Evolutionary conservation across 345 rosid species (phyloP), one percentile per base, ranked within the genome.

Genomic region (Sonneratia alba): DNA sequence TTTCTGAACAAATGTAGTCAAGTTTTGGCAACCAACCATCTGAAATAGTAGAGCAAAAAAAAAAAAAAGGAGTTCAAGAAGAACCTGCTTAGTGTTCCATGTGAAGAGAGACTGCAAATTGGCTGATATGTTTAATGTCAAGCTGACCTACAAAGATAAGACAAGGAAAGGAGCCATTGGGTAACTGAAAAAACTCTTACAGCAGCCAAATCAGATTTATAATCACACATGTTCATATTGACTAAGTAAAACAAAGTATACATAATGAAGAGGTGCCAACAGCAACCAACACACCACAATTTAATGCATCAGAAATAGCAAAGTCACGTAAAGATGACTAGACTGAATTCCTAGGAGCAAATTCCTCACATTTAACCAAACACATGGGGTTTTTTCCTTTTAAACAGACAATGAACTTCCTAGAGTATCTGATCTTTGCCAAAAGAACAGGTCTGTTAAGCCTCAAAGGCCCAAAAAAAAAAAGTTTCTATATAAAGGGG

Each of bases 71-170:
- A 62, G 66, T 59, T 59, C 18, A 34, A 62, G 37, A 71, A 70
- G 71, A 77, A 96, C 99, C 97, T 92, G 98, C 76, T 96, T 92
- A 4, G 99, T 92, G 86, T 96, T 96, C 99, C 99, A 92, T 57
- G 97, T 91, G 79, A 91, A 96, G 47, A 92, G 72, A 42, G 99
- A 87, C 77, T 89, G 93, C 65, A 96, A 79, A 71, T 96, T 94
- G 18, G 96, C 97, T 36, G 93, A 59, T 79, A 96, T 86, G 77
- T 96, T 94, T 87, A 96, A 67, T 16, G 89, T 88, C 79, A 96
- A 72, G 87, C 96, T 91, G 75, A 96, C 96, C 99, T 95, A 71
- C 76, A 87, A 56, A 70, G 37, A 22, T 43, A 24, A 36, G 47
- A 36, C 24, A 36, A 38, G 34, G 13, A 15, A 37, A 9, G 76